Base-by-base conservation (phyloP, 192 early-diverging fungal genomes). In the Umbelopsis ramanniana region DNA sequence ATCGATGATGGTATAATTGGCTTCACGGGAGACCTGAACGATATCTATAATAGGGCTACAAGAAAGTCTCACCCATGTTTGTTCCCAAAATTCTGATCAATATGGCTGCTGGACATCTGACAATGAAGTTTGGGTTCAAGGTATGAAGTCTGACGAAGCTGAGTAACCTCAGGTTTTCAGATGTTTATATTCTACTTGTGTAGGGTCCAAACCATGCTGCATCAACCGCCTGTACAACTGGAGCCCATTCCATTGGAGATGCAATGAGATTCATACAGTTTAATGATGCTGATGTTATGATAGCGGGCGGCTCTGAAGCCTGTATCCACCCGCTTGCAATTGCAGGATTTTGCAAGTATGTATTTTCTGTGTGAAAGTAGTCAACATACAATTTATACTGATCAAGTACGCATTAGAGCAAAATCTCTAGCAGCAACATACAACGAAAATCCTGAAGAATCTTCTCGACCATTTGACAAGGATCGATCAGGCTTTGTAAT, bases 181-280 rank as follows among this genome's bases (percentile, higher is more conserved):
- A 17, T 24, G 14, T 3, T 72, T 12, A 33, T 43, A 23, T 50
- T 35, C 81, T 21, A 24, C n/a, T 17, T 43, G 66, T 71, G 70
- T 82, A 92, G 80, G 97, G 97, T 0, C 97, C 97, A 7, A 97
- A 97, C 75, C 96, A 97, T 75, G 87, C 94, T 23, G 93, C 89
- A 0, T 92, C 95, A 3, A 98, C 97, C 0, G 97, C 97, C 1
- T 98, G 97, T 72, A 94, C 97, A 2, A 97, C 97, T 6, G 97
- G 97, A 6, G 95, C 96, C 3, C 96, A 98, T 76, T 86, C 97
- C 0, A 89, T 98, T 35, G 97, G 96, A 24, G 97, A 98, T 71
- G 97, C 97, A 0, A 89, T 90, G 85, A 85, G 97, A 35, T 97
- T 96, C 74, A 98, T 98, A 73, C 85, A 89, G 52, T 94, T 84